phyloP scores from a whole-genome alignment of 2,329 filamentous ascomycete genomes.

The Septoria petroselini region DNA sequence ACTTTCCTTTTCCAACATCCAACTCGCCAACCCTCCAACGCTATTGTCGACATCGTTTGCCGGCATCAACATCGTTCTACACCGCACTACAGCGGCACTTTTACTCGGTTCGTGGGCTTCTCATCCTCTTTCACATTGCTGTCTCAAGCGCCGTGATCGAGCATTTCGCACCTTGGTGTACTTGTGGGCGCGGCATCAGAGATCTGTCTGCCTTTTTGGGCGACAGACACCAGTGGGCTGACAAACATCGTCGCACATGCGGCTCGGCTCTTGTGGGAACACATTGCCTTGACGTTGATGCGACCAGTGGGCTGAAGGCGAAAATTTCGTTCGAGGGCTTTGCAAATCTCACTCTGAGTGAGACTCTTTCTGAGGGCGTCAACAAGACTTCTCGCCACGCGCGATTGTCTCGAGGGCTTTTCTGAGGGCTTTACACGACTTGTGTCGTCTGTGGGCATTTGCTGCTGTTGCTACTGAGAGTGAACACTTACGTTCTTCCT shows the following conservation, averaged over 20 bases:
- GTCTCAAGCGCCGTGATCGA: conserved; percentile 28
- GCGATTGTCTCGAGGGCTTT: conserved; percentile 35
- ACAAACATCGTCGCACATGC: conserved; percentile 27
- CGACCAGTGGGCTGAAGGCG: conserved; percentile 43
- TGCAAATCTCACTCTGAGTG: conserved; percentile 29
- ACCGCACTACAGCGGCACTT: conserved; percentile 3
- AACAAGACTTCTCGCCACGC: conserved; percentile 24
- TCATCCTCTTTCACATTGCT: conserved; percentile 29
- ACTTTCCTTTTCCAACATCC: conserved; percentile 1
- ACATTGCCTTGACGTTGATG: conserved; percentile 46
- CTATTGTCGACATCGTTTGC: conserved; percentile 14
- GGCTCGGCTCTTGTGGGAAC: conserved; percentile 54
- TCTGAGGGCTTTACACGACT: conserved; percentile 37
- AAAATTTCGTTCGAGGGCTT: conserved; percentile 42
- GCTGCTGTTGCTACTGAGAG: conserved; percentile 40
- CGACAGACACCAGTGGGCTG: conserved; percentile 30
- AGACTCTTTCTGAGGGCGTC: conserved; percentile 38
- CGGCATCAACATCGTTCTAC: conserved; percentile 5
- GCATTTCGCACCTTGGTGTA: conserved; percentile 26
- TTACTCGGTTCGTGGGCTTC: conserved; percentile 32
- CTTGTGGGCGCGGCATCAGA: conserved; percentile 27
- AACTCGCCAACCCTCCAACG: neutral
- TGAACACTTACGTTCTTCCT: conserved; percentile 40
- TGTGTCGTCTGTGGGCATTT: conserved; percentile 37
- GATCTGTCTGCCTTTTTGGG: conserved; percentile 22